phyloP scores from a whole-genome alignment of 2,329 filamentous ascomycete genomes.

The Ophiostoma ips region DNA sequence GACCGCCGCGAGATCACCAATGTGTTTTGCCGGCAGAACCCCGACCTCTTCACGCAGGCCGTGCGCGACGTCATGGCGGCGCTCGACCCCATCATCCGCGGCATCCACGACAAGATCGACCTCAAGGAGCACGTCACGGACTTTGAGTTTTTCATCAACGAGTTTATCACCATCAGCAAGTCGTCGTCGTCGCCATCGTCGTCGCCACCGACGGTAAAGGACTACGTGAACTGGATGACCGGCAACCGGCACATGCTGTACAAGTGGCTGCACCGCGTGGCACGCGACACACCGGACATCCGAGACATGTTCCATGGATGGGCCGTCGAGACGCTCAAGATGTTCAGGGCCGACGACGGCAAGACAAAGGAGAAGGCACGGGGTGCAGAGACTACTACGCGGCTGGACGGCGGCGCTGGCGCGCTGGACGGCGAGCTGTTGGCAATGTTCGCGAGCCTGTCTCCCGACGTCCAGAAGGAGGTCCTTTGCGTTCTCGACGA shows the following conservation, averaged over 20 bases:
- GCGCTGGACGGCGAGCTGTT: constrained; percentile 28
- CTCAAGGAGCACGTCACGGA: constrained; percentile 55
- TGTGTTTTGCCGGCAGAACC: constrained; percentile 51
- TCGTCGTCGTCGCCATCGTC: not conserved
- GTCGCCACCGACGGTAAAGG: constrained; percentile 48
- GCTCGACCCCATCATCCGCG: constrained; percentile 62
- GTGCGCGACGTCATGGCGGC: constrained; percentile 51
- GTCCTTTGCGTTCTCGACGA: constrained; percentile 41
- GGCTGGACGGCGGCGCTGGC: constrained; percentile 22
- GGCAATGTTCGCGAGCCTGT: constrained; percentile 31
- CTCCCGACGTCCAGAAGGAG: constrained; percentile 27
- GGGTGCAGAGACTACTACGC: not conserved
- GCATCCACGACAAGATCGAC: constrained; percentile 57
- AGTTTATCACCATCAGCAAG: constrained; percentile 50
- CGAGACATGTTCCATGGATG: constrained; percentile 47
- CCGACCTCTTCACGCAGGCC: constrained; percentile 58
- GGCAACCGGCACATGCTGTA: constrained; percentile 51
- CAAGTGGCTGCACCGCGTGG: constrained; percentile 57
- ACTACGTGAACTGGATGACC: constrained; percentile 54
- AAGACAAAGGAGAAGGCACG: not conserved
- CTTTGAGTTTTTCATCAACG: constrained; percentile 53
- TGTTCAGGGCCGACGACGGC: constrained; percentile 30
- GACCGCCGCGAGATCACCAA: constrained; percentile 60
- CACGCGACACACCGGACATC: constrained; percentile 52
- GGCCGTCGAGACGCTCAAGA: constrained; percentile 40